Evolutionary conservation across 2,329 filamentous ascomycete species (phyloP).

Genomic region (Pseudogymnoascus pannorum): DNA sequence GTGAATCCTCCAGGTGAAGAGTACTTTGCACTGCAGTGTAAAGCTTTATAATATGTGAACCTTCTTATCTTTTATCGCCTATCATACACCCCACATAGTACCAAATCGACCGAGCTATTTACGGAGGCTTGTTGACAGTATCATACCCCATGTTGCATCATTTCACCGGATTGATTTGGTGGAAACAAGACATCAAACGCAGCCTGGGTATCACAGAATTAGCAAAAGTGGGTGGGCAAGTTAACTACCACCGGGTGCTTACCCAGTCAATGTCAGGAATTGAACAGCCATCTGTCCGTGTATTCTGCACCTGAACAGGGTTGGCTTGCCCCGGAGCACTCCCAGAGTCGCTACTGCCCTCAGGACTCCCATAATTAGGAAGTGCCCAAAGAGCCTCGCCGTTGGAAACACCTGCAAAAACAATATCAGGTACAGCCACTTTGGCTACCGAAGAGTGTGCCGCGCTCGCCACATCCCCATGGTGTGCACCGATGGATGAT

Average conservation of each 20-base stretch:
- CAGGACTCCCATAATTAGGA: slow-evolving; percentile 35
- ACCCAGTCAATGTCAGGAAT: slow-evolving; percentile 61
- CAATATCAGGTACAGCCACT: slow-evolving; percentile 19
- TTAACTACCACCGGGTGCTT: slow-evolving; percentile 27
- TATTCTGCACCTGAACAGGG: not conserved
- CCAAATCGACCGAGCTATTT: not conserved
- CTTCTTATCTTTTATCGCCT: no score
- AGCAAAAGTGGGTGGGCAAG: not conserved
- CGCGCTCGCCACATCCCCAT: not conserved
- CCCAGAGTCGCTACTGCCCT: slow-evolving; percentile 36
- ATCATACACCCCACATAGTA: not conserved
- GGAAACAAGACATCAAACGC: slow-evolving; percentile 28
- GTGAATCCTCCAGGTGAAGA: not conserved
- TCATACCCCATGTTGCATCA: not conserved
- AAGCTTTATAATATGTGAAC: no score
- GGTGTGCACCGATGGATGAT: not conserved
- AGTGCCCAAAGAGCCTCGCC: slow-evolving; percentile 41
- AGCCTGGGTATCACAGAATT: slow-evolving; percentile 16
- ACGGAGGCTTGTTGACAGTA: not conserved
- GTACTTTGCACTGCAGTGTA: no score
- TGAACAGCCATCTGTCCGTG: slow-evolving; percentile 26
- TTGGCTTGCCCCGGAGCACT: slow-evolving; percentile 24
- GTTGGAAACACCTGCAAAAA: slow-evolving; percentile 41
- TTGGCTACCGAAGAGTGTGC: slow-evolving; percentile 4
- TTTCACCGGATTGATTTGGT: slow-evolving; percentile 17